Evolutionary conservation across 2,329 filamentous ascomycete genomes (phyloP), one percentile per base, ranked within the genome.

Genomic region (Davidsoniella virescens): DNA sequence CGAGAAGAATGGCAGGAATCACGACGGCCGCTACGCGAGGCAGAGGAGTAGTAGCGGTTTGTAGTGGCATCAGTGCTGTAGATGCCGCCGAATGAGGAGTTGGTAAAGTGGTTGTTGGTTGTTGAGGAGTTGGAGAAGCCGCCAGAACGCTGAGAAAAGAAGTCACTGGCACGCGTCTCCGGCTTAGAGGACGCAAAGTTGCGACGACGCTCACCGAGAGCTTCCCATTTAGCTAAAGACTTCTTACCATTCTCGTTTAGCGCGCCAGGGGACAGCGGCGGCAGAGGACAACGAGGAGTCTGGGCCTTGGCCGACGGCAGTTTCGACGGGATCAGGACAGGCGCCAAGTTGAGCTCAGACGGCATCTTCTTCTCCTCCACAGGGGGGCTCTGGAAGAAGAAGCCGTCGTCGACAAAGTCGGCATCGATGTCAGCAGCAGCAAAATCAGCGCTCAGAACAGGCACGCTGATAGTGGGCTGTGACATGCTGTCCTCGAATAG

Each of bases 141-240:
- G 17, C 23, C 17, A 26, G 44, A 39, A 18, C n/a, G 44, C 23
- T 18, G 39, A 20, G 33, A 20, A 18, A 25, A 33, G 10, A 29
- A 29, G 10, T 29, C 26, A 7, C 26, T 29, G 26, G 3, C 26
- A 5, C 40, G 51, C 3, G 42, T 16, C 14, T 37, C 38, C 16
- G 44, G 7, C 40, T 50, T 50, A 14, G 49, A 51, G 17, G 25
- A 26, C 18, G 45, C 51, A 44, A 50, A 76, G 52, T 78, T 84
- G 54, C 87, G 80, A 50, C 90, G 78, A 59, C 84, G 82, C 62
- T 94, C 84, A 55, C 90, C 90, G 45, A 96, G 72, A 10, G 80
- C 84, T 20, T 84, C 78, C 90, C 90, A 96, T 63, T 94, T 94
- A 65, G 95, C 90, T 48, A 84, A 55, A 40, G 61, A 61, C 56